Conservation (phyloP, 2,329 filamentous ascomycete genomes). For the Westerdykella aurantiaca region DNA sequence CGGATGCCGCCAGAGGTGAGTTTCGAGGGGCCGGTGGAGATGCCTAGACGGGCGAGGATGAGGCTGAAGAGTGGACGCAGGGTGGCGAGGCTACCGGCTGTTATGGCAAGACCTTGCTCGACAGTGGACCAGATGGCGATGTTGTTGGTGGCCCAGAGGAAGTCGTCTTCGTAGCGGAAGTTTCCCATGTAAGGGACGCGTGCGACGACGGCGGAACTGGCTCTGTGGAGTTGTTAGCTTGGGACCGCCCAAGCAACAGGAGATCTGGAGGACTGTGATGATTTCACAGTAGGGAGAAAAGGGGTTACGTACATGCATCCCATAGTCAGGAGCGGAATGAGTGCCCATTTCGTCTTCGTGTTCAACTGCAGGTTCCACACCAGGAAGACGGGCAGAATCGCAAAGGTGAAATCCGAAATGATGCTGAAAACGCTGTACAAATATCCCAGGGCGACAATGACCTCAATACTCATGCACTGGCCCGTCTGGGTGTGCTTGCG, state of each 20-base stretch:
- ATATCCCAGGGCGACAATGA: constrained; percentile 42
- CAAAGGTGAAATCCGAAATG: constrained; percentile 46
- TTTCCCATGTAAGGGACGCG: constrained; percentile 33
- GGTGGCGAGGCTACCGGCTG: constrained; percentile 33
- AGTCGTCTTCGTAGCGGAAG: constrained; percentile 27
- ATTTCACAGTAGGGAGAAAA: neutral
- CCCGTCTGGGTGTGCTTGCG: constrained; percentile 36
- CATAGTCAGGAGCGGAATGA: constrained; percentile 47
- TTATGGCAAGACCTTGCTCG: constrained; percentile 36
- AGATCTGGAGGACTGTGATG: neutral
- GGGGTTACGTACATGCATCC: constrained; percentile 43
- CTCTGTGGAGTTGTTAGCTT: constrained; percentile 15
- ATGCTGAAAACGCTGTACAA: constrained; percentile 45
- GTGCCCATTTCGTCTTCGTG: constrained; percentile 41
- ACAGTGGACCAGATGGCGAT: constrained; percentile 36
- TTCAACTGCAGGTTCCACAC: constrained; percentile 50
- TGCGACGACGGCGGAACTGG: constrained; percentile 31
- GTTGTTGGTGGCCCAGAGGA: constrained; percentile 33
- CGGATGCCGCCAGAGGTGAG: constrained; percentile 8
- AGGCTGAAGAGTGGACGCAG: constrained; percentile 32
- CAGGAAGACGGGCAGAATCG: constrained; percentile 47
- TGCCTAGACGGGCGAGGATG: constrained; percentile 17
- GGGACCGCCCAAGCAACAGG: neutral
- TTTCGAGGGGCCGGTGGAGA: constrained; percentile 12
- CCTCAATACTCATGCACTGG: constrained; percentile 37